Percentiles rank a stretch among this genome's conserved stretches.
phyloP scores from a whole-genome alignment of 1,139 yeast genomes.

The Magnusiomyces clavatus region DNA sequence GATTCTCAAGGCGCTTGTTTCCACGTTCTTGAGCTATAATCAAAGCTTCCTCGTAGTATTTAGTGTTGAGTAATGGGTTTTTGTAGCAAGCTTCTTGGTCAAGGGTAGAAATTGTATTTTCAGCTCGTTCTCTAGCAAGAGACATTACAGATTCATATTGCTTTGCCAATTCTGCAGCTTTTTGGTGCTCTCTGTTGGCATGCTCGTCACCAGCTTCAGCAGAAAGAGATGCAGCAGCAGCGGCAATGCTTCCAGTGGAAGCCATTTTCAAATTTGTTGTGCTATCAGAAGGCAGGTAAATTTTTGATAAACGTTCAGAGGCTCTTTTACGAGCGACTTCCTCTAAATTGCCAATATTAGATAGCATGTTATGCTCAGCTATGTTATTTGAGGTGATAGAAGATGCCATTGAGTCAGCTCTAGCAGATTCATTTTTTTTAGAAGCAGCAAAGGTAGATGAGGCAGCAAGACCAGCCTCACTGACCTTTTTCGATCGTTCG shows the following conservation, averaged over 20 bases:
- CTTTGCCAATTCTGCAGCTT: slow-evolving; percentile 33
- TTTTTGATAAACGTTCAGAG: slow-evolving; percentile 24
- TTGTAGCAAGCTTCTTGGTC: slow-evolving; percentile 35
- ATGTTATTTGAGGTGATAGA: slow-evolving; percentile 7
- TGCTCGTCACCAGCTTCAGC: slow-evolving; percentile 16
- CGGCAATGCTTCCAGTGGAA: slow-evolving; percentile 9
- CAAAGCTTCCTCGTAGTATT: slow-evolving; percentile 33
- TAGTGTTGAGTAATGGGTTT: slow-evolving; percentile 29
- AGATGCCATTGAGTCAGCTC: slow-evolving; percentile 9
- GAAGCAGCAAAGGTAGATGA: slow-evolving; percentile 15
- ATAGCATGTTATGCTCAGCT: slow-evolving; percentile 11
- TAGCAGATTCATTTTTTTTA: slow-evolving; percentile 9
- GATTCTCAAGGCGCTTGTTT: slow-evolving; percentile 45
- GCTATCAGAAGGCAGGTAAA: slow-evolving; percentile 23
- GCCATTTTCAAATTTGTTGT: slow-evolving; percentile 14
- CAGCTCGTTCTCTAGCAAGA: slow-evolving; percentile 32
- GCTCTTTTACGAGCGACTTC: slow-evolving; percentile 31
- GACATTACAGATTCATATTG: slow-evolving; percentile 25
- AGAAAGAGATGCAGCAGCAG: slow-evolving; percentile 14
- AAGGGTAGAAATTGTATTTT: slow-evolving; percentile 29
- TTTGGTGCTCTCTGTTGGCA: slow-evolving; percentile 24
- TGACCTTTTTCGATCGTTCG: slow-evolving; percentile 16
- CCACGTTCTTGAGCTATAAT: slow-evolving; percentile 60
- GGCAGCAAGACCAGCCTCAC: slow-evolving; percentile 14
- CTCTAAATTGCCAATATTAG: slow-evolving; percentile 24